These are phyloP conservation scores for Boletus edulis DNA, from an alignment of 768 basidiomycete genomes.

Conservation along the genomic window DNA sequence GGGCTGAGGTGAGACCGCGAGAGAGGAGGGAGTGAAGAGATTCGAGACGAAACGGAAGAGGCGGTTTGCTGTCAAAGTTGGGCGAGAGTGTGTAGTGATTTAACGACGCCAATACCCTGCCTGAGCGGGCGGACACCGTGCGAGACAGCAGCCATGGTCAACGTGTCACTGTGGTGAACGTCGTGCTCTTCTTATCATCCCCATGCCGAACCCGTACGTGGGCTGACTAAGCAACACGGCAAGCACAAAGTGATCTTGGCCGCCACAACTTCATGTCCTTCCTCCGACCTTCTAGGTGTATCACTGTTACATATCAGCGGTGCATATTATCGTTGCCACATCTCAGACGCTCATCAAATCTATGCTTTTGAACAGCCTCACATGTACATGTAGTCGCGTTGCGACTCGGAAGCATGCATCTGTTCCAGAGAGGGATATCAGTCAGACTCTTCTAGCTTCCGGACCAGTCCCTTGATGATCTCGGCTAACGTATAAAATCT, in stretches of 20 bases:
- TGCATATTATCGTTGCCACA: too few species aligned
- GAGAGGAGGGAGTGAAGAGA: slow-evolving; percentile 49
- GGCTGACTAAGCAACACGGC: slow-evolving; percentile 18
- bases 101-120: slow-evolving; percentile 18
- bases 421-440: too few species aligned
- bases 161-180: too few species aligned
- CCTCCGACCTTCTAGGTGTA: too few species aligned
- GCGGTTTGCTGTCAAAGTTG: slow-evolving; percentile 34
- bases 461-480: neutral
- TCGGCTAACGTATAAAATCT: neutral
- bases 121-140: slow-evolving; percentile 26
- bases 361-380: too few species aligned
- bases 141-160: slow-evolving; percentile 24
- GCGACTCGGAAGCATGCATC: too few species aligned
- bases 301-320: too few species aligned
- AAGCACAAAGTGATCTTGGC: too few species aligned
- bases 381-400: too few species aligned
- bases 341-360: too few species aligned
- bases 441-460: neutral
- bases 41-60: slow-evolving; percentile 55
- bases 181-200: too few species aligned
- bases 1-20: slow-evolving; percentile 1
- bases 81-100: neutral
- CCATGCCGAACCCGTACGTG: slow-evolving; percentile 14
- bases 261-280: too few species aligned